Conservation (phyloP, 768 basidiomycete species). For the Mycena filopes region DNA sequence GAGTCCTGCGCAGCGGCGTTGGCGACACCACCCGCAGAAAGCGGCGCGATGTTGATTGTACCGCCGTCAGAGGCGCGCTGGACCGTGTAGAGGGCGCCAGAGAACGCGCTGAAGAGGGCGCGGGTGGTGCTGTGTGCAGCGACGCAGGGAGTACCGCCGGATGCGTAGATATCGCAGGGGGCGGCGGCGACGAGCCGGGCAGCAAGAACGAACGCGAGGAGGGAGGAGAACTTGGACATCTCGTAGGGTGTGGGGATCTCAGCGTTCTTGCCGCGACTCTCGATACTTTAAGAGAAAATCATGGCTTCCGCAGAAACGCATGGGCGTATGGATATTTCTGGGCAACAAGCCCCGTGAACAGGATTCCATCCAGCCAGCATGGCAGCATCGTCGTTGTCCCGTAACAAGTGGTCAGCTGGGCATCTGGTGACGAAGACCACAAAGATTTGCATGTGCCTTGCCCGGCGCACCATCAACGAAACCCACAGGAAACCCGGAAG, state of each 20-base stretch:
- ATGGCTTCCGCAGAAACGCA: no score
- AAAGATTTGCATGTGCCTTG: no score
- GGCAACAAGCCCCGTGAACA: no score
- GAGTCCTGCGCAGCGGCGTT: conserved; percentile 28
- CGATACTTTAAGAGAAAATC: no score
- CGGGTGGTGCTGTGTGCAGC: conserved; percentile 26
- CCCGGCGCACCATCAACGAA: no score
- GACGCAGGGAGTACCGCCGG: conserved; percentile 26
- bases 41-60: conserved; percentile 23
- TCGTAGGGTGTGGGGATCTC: conserved; percentile 6
- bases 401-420: no score
- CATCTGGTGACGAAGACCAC: no score
- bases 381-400: no score
- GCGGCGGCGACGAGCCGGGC: conserved; percentile 25
- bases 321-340: no score
- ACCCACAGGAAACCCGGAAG: no score
- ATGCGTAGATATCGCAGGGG: conserved; percentile 26
- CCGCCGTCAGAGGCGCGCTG: conserved; percentile 25
- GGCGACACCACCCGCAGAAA: conserved; percentile 33
- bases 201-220: conserved; percentile 18
- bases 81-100: conserved; percentile 29
- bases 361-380: no score
- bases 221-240: conserved; percentile 27
- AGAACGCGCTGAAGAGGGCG: conserved; percentile 22
- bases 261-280: background rate